Conservation (phyloP, 805 yeast genomes). For the Lachancea nothofagi region DNA sequence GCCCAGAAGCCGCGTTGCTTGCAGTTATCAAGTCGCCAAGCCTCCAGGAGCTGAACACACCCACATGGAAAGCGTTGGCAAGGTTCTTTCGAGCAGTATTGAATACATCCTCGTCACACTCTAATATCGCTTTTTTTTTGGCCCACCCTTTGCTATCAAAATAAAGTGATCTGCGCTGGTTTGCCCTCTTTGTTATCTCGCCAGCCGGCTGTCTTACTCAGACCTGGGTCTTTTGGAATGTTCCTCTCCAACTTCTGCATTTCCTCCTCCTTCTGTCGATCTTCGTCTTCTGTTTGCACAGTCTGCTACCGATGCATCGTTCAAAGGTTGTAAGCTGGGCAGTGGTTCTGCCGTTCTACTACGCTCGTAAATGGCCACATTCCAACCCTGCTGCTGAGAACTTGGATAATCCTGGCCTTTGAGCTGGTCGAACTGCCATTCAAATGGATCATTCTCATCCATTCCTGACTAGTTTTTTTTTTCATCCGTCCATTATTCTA, state of each 20-base stretch:
- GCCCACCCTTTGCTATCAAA: too few relatives aligned
- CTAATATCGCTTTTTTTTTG: too few relatives aligned
- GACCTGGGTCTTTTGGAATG: neutral
- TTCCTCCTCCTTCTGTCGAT: neutral
- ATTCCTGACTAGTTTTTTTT: neutral
- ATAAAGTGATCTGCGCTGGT: too few relatives aligned
- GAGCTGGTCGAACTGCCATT: constrained; percentile 10
- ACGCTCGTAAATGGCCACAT: constrained; percentile 8
- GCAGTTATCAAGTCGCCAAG: too few relatives aligned
- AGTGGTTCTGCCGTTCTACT: constrained; percentile 7
- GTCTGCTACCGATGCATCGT: neutral
- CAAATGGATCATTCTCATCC: constrained; percentile 11
- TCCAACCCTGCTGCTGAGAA: neutral
- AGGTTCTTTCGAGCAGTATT: too few relatives aligned
- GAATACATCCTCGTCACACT: too few relatives aligned
- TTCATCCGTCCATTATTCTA: neutral
- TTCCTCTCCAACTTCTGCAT: neutral
- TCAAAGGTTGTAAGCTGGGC: constrained; percentile 9
- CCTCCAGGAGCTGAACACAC: too few relatives aligned
- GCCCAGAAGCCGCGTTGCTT: too few relatives aligned
- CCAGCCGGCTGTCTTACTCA: too few relatives aligned
- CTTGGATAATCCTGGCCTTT: neutral
- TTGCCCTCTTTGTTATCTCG: too few relatives aligned
- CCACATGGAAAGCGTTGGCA: too few relatives aligned
- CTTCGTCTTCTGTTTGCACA: neutral